These are phyloP conservation scores for Pythium inflatum DNA, from an alignment of 352 stramenopile species.

Conservation along the genomic window DNA sequence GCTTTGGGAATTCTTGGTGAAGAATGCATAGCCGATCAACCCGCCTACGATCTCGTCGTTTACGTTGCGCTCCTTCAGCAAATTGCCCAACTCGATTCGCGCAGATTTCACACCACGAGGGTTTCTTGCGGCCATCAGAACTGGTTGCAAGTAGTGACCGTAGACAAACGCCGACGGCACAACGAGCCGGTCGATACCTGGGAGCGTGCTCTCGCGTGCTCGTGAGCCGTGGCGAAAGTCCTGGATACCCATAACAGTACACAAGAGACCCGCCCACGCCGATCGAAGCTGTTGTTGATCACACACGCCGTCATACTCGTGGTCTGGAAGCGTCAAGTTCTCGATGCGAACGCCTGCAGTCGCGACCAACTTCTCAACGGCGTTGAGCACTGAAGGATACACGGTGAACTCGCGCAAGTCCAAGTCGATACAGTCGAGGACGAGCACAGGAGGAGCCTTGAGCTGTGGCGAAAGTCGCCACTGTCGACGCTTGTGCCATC, in stretches of 20 bases:
- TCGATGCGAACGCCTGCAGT: slow-evolving; percentile 5
- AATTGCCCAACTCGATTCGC: slow-evolving; percentile 1
- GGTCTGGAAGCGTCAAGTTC: neutral
- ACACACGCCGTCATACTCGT: neutral
- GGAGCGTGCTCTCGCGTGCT: neutral
- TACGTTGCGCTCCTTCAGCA: neutral
- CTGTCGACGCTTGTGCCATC: neutral
- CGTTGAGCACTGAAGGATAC: slow-evolving; percentile 10
- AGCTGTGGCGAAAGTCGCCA: neutral
- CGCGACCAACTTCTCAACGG: neutral
- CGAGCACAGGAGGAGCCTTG: neutral
- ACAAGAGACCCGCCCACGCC: slow-evolving; percentile 1
- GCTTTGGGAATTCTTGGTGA: neutral
- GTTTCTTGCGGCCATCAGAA: slow-evolving; percentile 7
- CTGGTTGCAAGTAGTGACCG: neutral
- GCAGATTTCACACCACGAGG: neutral
- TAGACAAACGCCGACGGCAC: neutral
- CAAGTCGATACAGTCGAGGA: slow-evolving; percentile 2
- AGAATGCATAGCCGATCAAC: slow-evolving; percentile 3
- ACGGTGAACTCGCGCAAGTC: slow-evolving; percentile 12
- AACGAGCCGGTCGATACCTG: neutral
- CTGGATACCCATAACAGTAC: neutral
- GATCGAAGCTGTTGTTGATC: slow-evolving; percentile 9
- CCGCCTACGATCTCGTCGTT: neutral
- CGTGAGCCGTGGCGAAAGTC: neutral